Percentiles rank a stretch among this genome's conserved stretches.
Evolutionary conservation across 2,329 filamentous ascomycete species (phyloP).

Genomic region (Fusarium papillatum): DNA sequence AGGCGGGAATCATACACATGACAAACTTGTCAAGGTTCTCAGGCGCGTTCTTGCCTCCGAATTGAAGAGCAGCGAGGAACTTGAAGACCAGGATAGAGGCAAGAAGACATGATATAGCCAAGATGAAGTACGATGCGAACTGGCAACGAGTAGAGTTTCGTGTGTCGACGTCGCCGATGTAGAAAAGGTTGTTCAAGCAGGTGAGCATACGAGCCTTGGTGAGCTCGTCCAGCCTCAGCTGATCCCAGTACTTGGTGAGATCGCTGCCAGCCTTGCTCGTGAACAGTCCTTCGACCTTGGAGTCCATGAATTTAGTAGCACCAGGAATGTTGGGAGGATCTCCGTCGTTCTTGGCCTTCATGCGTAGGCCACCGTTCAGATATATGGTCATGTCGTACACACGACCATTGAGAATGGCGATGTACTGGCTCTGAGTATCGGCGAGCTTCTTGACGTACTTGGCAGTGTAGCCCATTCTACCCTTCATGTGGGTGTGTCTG

Average conservation of each 20-base stretch:
- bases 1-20: slow-evolving; percentile 97
- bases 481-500: slow-evolving; percentile 85
- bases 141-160: slow-evolving; percentile 87
- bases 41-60: slow-evolving; percentile 89
- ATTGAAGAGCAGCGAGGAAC: slow-evolving; percentile 96
- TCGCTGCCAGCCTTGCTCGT: slow-evolving; percentile 81
- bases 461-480: slow-evolving; percentile 86
- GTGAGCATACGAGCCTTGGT: slow-evolving; percentile 78
- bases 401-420: slow-evolving; percentile 83
- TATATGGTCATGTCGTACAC: slow-evolving; percentile 95
- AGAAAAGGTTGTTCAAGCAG: slow-evolving; percentile 96
- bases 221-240: slow-evolving; percentile 69
- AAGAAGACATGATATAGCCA: slow-evolving; percentile 86
- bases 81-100: slow-evolving; percentile 92
- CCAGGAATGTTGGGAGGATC: slow-evolving; percentile 59
- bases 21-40: slow-evolving; percentile 99
- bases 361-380: slow-evolving; percentile 77
- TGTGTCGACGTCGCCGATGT: slow-evolving; percentile 92
- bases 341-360: slow-evolving; percentile 69
- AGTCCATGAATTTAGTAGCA: slow-evolving; percentile 85
- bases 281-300: slow-evolving; percentile 82
- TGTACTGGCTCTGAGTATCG: slow-evolving; percentile 71
- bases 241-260: slow-evolving; percentile 86
- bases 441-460: slow-evolving; percentile 82
- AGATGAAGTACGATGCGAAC: slow-evolving; percentile 90